Evolutionary conservation across 2,329 filamentous ascomycete species (phyloP), one percentile per base, ranked within the genome.

Genomic region (Aspergillus sp.): DNA sequence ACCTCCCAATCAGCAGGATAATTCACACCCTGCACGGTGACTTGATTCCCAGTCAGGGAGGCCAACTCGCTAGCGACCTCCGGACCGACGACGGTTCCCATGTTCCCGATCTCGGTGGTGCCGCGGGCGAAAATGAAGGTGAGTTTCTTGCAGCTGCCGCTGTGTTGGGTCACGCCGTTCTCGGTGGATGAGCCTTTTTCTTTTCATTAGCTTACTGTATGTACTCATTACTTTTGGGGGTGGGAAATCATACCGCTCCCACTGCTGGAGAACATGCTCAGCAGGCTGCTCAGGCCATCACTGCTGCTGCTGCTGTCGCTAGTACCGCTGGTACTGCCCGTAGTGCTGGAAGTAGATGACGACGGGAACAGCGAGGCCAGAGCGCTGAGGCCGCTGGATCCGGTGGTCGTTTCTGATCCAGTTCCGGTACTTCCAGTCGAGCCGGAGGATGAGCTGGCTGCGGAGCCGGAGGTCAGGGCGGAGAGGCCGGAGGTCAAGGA

Each of bases 101-200:
- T 78, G 60, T 80, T 81, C 3, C 79, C 79, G 3, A 65, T 28
- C 62, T 81, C 79, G 10, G 66, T 69, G 1, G 76, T 80, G 17
- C 78, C 78, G 30, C 78, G 77, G 15, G 78, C 78, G 57, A 78
- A 80, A 55, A 80, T 76, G 55, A 80, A 71, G 2, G 78, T 80
- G 63, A 80, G 62, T 2, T 73, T 72, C 51, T 78, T 72, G 69
- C 79, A 81, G 67, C 70, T 74, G 19, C 71, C 75, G 19, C 61
- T 69, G 60, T 77, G 74, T 43, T 75, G 65, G 8, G 68, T 71
- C 36, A 81, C 71, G 9, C 76, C 78, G 62, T 79, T 79, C 49
- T 76, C 74, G 7, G 69, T 73, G 4, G 54, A 70, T n/a, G 69
- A 69, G 25, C 70, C 25, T 28, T 28, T 25, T 25, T 28, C 7